Base-by-base conservation (phyloP, 2,329 filamentous ascomycete species). In the Pseudopyricularia cyperi region DNA sequence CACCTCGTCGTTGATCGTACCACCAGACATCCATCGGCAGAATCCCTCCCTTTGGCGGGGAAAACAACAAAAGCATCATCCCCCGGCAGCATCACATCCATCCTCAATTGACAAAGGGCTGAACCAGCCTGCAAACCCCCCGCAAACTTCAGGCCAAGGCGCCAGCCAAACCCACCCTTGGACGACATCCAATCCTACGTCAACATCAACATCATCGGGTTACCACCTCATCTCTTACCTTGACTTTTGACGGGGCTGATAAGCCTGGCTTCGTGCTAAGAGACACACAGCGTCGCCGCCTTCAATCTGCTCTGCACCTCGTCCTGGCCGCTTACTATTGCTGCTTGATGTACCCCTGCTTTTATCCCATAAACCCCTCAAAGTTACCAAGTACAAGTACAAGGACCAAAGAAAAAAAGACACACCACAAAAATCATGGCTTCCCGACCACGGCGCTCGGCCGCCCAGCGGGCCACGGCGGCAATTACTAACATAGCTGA, bases 401-500 rank as follows among this genome's bases (percentile, higher is more conserved):
- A 42, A 42, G 7, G 5, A 19, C 6, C 7, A 39, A 30, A 12
- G 24, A 15, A 24, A 44, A 44, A 15, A 4, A 44, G 9, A 44
- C 15, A 44, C 17, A 14, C 39, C 39, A n/a, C 17, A 42, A 42
- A 44, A 19, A 44, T 15, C 55, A 77, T 77, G 74, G 58, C 71
- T 46, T 67, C 70, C 32, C 71, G 75, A 53, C 74, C 75, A 42
- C 72, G 70, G 53, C 68, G 71, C 58, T 71, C 69, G 46, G 71
- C 71, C 24, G 71, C 71, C 58, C 69, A 72, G 56, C 66, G 65
- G 62, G 71, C 71, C 51, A 71, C 66, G 35, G 64, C 63, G 39
- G 69, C 68, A 57, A 73, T 73, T 53, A 72, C 71, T 73, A 69
- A 73, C 69, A 68, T 74, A 64, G 35, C 48, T 60, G 71, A 75